Evolutionary conservation across 208 protist genomes (phyloP), one percentile per base, ranked within the genome.

Genomic region (Acanthamoeba triangularis): DNA sequence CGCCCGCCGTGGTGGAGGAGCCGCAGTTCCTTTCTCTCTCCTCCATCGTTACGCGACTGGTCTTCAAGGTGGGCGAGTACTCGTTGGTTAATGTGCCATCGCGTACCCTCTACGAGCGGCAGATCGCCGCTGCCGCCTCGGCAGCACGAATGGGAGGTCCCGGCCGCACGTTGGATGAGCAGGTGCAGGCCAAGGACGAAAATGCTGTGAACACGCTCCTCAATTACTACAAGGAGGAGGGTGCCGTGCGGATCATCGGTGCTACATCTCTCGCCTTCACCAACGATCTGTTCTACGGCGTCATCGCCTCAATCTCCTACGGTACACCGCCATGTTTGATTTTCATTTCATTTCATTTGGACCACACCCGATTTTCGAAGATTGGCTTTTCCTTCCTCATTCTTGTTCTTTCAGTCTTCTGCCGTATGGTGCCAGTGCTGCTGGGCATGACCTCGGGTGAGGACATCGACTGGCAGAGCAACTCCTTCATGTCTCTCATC

Each of bases 251-350:
- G 37, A 80, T 80, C 33, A 18, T 80, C 18, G 72, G 72, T 47
- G 72, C 72, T 16, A 80, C 72, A 30, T 80, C 72, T 13, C 37
- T 80, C 13, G 72, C 72, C 72, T 80, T 80, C 33, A 80, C 72
- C 72, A 80, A 44, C 35, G 72, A 80, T 80, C 33, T 80, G 16
- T 2, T 80, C 72, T 80, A 80, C 37, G 72, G 72, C 37, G 72
- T 80, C 33, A 80, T 80, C 33, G 72, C 72, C 33, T 80, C 72
- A 25, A 23, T 80, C 37, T 80, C 72, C 8, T 80, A 80, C 33
- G 72, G 72, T 80, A 80, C 37, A n/a, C 0, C 14, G 16, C 56
- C 56, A 28, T 14, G 56, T 35, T 25, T 3, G 23, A 16, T 13
- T n/a, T n/a, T n/a, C 44, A n/a, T n/a, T n/a, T n/a, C n/a, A n/a